A percentile compares a stretch with the other conserved stretches of the same genome.
Conservation (phyloP, 306 rosid species). For the Astragalus glycyphyllos region DNA sequence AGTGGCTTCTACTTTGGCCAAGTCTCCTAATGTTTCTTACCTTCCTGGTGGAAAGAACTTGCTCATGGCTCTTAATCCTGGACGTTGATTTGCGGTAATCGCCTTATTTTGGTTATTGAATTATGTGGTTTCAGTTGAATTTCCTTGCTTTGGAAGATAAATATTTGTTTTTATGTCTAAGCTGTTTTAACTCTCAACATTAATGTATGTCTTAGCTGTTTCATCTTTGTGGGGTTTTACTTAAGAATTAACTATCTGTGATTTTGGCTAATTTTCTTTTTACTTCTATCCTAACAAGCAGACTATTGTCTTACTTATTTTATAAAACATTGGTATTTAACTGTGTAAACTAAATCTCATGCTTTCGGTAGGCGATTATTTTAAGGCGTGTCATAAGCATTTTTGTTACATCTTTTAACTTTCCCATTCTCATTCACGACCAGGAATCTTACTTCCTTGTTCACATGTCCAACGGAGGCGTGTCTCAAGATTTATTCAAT, state of each 20-base stretch:
- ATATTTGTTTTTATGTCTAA: background rate
- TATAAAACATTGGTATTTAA: too few relatives aligned
- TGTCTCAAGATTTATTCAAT: background rate
- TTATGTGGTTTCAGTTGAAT: background rate
- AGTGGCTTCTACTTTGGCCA: conserved; percentile 73
- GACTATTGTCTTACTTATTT: too few relatives aligned
- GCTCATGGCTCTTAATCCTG: conserved; percentile 71
- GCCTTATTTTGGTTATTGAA: conserved; percentile 2
- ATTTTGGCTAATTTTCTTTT: too few relatives aligned
- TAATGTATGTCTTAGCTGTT: background rate
- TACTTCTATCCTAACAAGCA: too few relatives aligned
- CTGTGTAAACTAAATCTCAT: too few relatives aligned
- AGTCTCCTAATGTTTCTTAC: conserved; percentile 85
- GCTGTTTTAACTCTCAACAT: background rate
- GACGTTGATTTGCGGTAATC: conserved; percentile 66
- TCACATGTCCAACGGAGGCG: too few relatives aligned
- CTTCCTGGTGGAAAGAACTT: conserved; percentile 66
- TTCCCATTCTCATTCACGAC: too few relatives aligned
- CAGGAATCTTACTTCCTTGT: too few relatives aligned
- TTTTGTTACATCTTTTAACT: too few relatives aligned
- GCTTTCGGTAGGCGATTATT: too few relatives aligned
- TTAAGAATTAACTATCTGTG: too few relatives aligned
- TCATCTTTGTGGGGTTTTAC: background rate
- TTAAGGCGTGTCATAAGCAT: too few relatives aligned
- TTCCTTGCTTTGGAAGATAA: background rate